Evolutionary conservation across 257 asterid genomes (phyloP).

Genomic region (Solanum peruvianum): DNA sequence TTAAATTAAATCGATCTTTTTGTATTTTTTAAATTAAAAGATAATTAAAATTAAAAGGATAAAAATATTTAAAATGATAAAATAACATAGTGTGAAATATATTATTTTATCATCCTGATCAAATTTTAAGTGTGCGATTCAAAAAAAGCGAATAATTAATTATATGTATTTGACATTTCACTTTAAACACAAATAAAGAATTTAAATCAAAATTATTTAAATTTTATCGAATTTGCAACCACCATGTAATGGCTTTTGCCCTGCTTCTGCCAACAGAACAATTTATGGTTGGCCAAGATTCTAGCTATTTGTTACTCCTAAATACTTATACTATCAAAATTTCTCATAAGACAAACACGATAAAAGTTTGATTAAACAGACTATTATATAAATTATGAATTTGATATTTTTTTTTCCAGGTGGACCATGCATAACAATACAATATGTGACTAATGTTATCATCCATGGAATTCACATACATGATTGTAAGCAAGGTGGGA

Average conservation of each 20-base stretch:
- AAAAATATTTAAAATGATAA: too few species aligned
- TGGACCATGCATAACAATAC: slow-evolving; percentile 64
- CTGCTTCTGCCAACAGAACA: neutral
- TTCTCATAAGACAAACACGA: neutral
- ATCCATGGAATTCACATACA: slow-evolving; percentile 50
- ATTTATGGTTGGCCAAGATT: neutral
- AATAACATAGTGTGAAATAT: too few species aligned
- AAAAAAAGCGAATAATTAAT: too few species aligned
- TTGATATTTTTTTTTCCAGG: neutral
- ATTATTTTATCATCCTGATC: too few species aligned
- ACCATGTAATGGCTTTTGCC: neutral
- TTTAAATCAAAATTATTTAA: neutral
- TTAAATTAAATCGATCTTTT: too few species aligned
- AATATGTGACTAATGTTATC: slow-evolving; percentile 44
- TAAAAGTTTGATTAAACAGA: neutral
- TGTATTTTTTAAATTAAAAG: too few species aligned
- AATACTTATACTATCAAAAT: too few species aligned
- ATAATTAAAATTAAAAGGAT: too few species aligned
- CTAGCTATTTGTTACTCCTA: neutral
- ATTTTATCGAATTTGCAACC: neutral
- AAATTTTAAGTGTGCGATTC: neutral
- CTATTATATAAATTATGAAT: neutral
- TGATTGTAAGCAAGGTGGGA: slow-evolving; percentile 63
- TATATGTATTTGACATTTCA: neutral
- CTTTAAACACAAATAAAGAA: too few species aligned